Evolutionary conservation across 148 eudicot species (phyloP).

Genomic region (Selenicereus undatus): DNA sequence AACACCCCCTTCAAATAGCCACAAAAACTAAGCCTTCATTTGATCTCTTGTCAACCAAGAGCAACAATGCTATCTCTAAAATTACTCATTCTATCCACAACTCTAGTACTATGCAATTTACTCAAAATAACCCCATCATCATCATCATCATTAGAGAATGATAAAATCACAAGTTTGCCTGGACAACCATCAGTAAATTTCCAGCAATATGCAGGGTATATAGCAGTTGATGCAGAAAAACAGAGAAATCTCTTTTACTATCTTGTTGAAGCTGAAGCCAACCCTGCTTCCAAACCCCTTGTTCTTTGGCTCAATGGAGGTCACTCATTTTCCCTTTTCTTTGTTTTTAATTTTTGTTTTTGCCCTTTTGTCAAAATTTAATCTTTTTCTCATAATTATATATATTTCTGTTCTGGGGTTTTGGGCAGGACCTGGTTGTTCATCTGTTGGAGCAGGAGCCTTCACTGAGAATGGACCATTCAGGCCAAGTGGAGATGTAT

Average conservation of each 20-base stretch:
- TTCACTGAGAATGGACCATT: constrained; percentile 79
- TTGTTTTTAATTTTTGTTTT: not conserved
- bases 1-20: not conserved
- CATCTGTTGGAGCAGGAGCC: constrained; percentile 80
- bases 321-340: constrained; percentile 6
- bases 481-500: constrained; percentile 41
- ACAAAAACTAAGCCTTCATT: not conserved
- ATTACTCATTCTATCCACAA: constrained; percentile 15
- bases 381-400: not conserved
- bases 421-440: constrained; percentile 73
- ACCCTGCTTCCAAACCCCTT: constrained; percentile 55
- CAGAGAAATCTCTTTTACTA: constrained; percentile 63
- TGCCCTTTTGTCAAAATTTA: not conserved
- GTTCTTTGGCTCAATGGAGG: constrained; percentile 92
- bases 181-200: constrained; percentile 71
- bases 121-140: constrained; percentile 10
- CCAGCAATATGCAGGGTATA: constrained; percentile 61
- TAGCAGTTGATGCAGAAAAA: constrained; percentile 41
- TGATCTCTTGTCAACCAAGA: not conserved
- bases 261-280: constrained; percentile 58
- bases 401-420: not conserved
- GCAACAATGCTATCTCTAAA: constrained; percentile 2
- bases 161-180: constrained; percentile 48
- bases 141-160: constrained; percentile 16
- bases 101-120: not conserved